Percentiles rank a stretch among this genome's conserved stretches.
Conservation (phyloP, 441 rosid genomes). For the Erodium texanum region DNA sequence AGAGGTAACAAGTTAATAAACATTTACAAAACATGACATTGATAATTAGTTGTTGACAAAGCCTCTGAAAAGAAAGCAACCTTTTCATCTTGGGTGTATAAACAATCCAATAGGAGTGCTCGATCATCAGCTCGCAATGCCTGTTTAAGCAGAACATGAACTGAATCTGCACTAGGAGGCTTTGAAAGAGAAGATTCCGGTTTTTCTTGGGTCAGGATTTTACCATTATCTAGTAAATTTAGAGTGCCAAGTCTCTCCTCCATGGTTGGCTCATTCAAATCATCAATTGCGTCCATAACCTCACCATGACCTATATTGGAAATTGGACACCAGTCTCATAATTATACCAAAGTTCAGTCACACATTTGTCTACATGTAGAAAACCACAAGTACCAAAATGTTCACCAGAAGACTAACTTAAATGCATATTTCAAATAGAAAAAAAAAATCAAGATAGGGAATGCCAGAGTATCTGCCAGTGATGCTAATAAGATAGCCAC, state of each 20-base stretch:
- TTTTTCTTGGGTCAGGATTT: slow-evolving; percentile 22
- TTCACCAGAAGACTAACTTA: background rate
- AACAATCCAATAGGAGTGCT: slow-evolving; percentile 76
- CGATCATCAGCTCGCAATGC: slow-evolving; percentile 86
- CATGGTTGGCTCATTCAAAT: slow-evolving; percentile 75
- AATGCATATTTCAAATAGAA: background rate
- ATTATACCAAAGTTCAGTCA: background rate
- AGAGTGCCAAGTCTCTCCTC: slow-evolving; percentile 74
- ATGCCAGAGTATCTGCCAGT: background rate
- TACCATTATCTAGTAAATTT: slow-evolving; percentile 32
- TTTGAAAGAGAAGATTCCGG: slow-evolving; percentile 30
- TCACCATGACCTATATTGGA: slow-evolving; percentile 42
- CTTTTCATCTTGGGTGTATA: slow-evolving; percentile 81
- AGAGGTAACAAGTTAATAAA: background rate
- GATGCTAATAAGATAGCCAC: background rate
- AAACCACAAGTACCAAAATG: background rate
- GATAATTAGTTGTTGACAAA: background rate
- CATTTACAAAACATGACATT: background rate
- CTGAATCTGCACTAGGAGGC: slow-evolving; percentile 84
- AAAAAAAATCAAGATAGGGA: background rate
- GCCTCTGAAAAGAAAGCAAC: slow-evolving; percentile 22
- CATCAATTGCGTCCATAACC: slow-evolving; percentile 53
- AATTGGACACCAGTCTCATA: slow-evolving; percentile 10
- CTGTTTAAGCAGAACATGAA: slow-evolving; percentile 70
- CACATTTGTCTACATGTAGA: background rate